Evolutionary conservation across 192 early-diverging fungal genomes (phyloP).

Genomic region (Lunasporangiospora selenospora): DNA sequence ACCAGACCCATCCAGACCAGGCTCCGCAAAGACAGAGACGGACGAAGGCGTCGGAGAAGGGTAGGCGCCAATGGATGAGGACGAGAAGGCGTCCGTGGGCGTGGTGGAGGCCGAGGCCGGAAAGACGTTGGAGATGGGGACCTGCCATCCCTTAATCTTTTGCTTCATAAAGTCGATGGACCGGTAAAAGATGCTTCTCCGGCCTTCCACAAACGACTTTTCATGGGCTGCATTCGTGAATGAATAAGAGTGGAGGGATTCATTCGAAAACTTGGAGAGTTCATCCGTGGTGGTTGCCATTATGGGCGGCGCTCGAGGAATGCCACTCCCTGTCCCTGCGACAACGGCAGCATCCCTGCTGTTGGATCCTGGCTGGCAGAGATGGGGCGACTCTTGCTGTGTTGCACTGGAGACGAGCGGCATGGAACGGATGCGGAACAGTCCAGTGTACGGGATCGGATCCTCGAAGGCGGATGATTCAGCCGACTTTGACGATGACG

Average conservation of each 20-base stretch:
- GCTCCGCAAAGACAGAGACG: constrained; percentile 9
- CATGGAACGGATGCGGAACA: constrained; percentile 48
- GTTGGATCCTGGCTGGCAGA: constrained; percentile 3
- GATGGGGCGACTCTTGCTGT: neutral
- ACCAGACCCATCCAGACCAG: too few species aligned
- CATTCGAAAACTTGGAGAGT: constrained; percentile 54
- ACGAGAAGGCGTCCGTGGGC: constrained; percentile 17
- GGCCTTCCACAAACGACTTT: constrained; percentile 45
- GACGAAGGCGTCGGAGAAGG: constrained; percentile 30
- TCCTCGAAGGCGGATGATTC: constrained; percentile 37
- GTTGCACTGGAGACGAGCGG: constrained; percentile 29
- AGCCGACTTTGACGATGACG: constrained; percentile 12
- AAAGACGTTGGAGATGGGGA: constrained; percentile 42
- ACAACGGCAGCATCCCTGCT: neutral
- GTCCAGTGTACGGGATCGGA: constrained; percentile 47
- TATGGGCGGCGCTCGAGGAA: constrained; percentile 2
- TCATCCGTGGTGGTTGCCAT: constrained; percentile 46
- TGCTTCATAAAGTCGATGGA: constrained; percentile 62
- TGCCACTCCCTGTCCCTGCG: neutral
- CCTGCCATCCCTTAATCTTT: constrained; percentile 59
- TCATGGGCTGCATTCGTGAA: constrained; percentile 50
- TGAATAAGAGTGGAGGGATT: constrained; percentile 53
- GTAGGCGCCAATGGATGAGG: constrained; percentile 35
- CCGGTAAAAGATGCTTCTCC: constrained; percentile 54
- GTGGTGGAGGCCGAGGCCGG: constrained; percentile 28